Evolutionary conservation across 108 stramenopile species (phyloP), one percentile per base, ranked within the genome.

Genomic region (Parietichytrium sp.): DNA sequence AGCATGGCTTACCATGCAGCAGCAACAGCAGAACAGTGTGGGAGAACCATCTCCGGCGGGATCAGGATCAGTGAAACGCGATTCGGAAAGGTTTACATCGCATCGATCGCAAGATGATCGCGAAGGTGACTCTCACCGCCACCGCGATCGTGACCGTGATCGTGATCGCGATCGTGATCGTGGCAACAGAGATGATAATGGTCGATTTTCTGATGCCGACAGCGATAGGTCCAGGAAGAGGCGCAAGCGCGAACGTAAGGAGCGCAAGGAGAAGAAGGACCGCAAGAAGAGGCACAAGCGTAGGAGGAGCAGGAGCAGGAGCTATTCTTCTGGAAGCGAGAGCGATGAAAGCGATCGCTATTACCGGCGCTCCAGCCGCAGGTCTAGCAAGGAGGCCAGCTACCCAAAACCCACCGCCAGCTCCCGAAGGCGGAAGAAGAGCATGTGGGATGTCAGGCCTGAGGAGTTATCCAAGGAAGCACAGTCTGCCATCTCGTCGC

Each of bases 281-380:
- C 84, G 84, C 61, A 84, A 85, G 81, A 29, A 78, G 25, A 78
- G 84, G 29, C 83, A 61, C 83, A 82, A 82, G 13, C 47, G 84
- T 20, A 42, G 85, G 23, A 84, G 81, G 29, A 36, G 78, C 45
- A 48, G 84, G 20, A 54, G 81, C 20, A 26, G 47, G 16, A 82
- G 79, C 82, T 79, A 81, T 82, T 33, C 84, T 85, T 30, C 83
- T 55, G 38, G 80, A 80, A 47, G 83, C 83, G 42, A 79, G 12
- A 27, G 29, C 10, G 20, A 20, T 8, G 38, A 10, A 7, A 77
- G 72, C 3, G 47, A 77, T 8, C 47, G 72, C 23, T 77, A n/a
- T 20, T 50, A 16, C 18, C 49, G 16, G 16, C 18, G 18, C 29
- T 54, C 29, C 54, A 54, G 49, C 49, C 16, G 49, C 16, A 16